A percentile compares a stretch with the other conserved stretches of the same genome.
Conservation (phyloP, 2,329 filamentous ascomycete species). For the Ophiostoma sp. region DNA sequence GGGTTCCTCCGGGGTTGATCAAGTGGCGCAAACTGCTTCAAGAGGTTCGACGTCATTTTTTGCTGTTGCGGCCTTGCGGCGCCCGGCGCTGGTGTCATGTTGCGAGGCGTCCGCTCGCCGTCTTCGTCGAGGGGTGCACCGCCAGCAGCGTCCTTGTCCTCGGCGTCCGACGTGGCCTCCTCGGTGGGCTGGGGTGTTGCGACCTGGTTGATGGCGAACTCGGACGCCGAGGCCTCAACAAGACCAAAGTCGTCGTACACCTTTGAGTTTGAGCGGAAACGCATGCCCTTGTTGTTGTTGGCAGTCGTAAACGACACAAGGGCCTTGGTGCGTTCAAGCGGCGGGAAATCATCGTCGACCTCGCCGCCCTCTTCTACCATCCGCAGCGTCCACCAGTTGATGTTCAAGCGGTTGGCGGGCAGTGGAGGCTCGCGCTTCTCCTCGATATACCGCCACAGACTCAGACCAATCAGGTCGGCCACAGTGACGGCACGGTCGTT, state of each 20-base stretch:
- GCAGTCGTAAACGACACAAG: slow-evolving; percentile 79
- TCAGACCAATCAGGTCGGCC: slow-evolving; percentile 77
- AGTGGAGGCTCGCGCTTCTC: slow-evolving; percentile 71
- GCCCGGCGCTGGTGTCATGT: slow-evolving; percentile 47
- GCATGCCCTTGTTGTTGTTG: slow-evolving; percentile 65
- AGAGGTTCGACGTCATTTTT: not conserved
- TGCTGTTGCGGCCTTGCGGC: not conserved
- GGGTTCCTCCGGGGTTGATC: slow-evolving; percentile 54
- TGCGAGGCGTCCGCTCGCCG: slow-evolving; percentile 43
- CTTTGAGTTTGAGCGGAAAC: slow-evolving; percentile 70
- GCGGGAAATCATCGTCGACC: slow-evolving; percentile 81
- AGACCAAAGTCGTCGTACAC: slow-evolving; percentile 82
- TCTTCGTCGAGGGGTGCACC: slow-evolving; percentile 20
- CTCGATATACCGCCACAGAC: slow-evolving; percentile 74
- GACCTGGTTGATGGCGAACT: slow-evolving; percentile 68
- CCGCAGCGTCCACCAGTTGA: slow-evolving; percentile 79
- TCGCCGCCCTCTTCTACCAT: slow-evolving; percentile 86
- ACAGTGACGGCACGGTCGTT: slow-evolving; percentile 65
- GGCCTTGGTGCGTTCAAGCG: slow-evolving; percentile 70
- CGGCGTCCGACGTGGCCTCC: slow-evolving; percentile 39
- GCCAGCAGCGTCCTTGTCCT: not conserved
- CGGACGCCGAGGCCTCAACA: slow-evolving; percentile 67
- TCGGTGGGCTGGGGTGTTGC: slow-evolving; percentile 66
- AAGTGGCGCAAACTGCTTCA: slow-evolving; percentile 22
- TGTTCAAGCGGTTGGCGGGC: slow-evolving; percentile 65